Base-by-base conservation (phyloP, 345 rosid species). In the Lumnitzera littorea region DNA sequence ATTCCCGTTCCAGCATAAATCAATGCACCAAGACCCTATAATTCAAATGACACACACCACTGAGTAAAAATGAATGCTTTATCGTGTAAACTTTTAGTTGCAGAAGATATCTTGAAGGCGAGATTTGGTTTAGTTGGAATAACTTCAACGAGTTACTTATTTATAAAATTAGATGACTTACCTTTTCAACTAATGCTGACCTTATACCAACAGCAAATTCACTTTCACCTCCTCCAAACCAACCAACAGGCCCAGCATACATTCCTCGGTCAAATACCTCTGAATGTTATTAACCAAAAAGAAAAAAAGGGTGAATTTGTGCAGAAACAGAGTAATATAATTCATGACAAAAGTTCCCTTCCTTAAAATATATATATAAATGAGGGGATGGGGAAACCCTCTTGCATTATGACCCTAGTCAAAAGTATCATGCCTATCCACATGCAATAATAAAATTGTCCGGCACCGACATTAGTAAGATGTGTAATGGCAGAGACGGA, bases 151-250 rank as follows among this genome's bases (percentile, higher is more conserved):
- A 57, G 52, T 13, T 48, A 23, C 11, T 8, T 9, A 36, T 36
- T 20, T 36, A 36, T 36, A 9, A 36, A 36, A 5, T 13, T 24
- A 46, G n/a, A 7, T 3, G 51, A 66, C 79, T 52, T 50, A 86
- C 98, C 86, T 83, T 82, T 69, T 83, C 82, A 24, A 88, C 95
- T 72, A 91, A 73, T 46, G 98, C 89, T 48, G 89, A 91, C 74
- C 96, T 79, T 63, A 91, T 84, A 68, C 96, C 98, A 50, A 88
- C 91, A 56, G 91, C 83, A 82, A 88, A 91, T 67, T 91, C 98
- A 69, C 98, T 84, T 74, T 89, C 96, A 53, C 82, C 82, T 70
- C 98, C 98, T 69, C 98, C 96, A 82, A 89, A 86, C 83, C 92
- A 91, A 17, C 95, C 98, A 63, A 92, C 74, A 46, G 98, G 96